Conservation (phyloP, 164 flowering plant genomes). For the Macadamia integrifolia region DNA sequence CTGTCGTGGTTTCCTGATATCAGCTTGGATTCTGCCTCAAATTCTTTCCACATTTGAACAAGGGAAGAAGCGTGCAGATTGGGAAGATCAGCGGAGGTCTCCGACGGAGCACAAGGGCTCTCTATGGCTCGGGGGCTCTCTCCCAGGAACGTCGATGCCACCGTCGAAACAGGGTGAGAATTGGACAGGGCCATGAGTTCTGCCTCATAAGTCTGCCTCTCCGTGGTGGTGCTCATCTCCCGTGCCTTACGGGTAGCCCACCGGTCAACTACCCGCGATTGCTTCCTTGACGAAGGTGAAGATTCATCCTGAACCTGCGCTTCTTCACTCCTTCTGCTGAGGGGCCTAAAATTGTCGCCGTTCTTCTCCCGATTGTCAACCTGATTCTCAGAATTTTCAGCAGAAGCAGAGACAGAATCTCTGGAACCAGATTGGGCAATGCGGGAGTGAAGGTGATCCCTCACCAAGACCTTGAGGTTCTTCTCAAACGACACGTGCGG, state of each 20-base stretch:
- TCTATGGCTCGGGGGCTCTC: conserved; percentile 3
- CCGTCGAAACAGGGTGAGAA: conserved; percentile 16
- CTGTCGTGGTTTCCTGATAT: conserved; percentile 23
- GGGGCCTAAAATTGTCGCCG: background rate
- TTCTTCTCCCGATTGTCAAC: background rate
- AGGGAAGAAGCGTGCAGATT: conserved; percentile 53
- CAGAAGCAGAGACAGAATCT: conserved; percentile 2
- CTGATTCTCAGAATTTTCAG: conserved; percentile 13
- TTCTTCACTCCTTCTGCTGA: background rate
- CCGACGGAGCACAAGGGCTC: conserved; percentile 9
- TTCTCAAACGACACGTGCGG: conserved; percentile 18
- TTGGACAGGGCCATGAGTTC: conserved; percentile 21
- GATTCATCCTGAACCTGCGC: background rate
- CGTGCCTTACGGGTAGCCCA: conserved; percentile 50
- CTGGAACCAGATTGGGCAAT: conserved; percentile 8
- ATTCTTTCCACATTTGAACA: conserved; percentile 72
- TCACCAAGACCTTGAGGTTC: conserved; percentile 45
- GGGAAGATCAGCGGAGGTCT: conserved; percentile 18
- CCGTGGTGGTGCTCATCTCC: conserved; percentile 37
- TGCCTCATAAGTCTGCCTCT: conserved; percentile 28
- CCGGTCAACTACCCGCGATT: conserved; percentile 28
- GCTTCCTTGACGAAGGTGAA: conserved; percentile 13
- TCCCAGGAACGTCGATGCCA: conserved; percentile 17
- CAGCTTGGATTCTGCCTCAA: conserved; percentile 28
- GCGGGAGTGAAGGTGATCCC: conserved; percentile 29